phyloP scores from a whole-genome alignment of 208 protist genomes.

The Acanthamoeba culbertsoni region DNA sequence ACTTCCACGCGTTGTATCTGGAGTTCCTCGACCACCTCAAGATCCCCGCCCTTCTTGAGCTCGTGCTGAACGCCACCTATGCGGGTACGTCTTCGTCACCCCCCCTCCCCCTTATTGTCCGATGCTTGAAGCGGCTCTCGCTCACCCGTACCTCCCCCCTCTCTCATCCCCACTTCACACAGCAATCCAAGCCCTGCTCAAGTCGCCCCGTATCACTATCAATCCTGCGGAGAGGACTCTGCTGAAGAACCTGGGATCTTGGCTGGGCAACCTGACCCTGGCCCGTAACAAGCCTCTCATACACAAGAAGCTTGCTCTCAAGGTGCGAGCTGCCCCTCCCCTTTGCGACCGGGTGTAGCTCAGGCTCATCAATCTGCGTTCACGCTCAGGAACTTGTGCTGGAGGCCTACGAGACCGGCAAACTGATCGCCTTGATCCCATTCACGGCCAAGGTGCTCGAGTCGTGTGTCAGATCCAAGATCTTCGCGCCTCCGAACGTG shows the following conservation, averaged over 20 bases:
- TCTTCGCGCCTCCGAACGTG: constrained; percentile 97
- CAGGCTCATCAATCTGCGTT: neutral
- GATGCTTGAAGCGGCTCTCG: neutral
- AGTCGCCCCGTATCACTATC: constrained; percentile 92
- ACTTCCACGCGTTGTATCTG: constrained; percentile 90
- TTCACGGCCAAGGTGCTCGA: constrained; percentile 93
- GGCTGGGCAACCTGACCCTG: constrained; percentile 97
- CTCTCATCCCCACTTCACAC: neutral
- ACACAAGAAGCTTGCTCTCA: constrained; percentile 92
- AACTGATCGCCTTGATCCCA: constrained; percentile 94
- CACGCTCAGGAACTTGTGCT: constrained; percentile 88
- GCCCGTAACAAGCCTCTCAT: constrained; percentile 96
- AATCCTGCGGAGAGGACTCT: constrained; percentile 91
- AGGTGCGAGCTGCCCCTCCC: constrained; percentile 63
- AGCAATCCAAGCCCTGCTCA: constrained; percentile 90
- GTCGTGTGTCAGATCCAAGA: constrained; percentile 77
- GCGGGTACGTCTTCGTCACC: neutral
- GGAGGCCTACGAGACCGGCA: constrained; percentile 91
- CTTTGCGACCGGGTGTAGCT: neutral
- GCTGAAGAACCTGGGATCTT: constrained; percentile 97
- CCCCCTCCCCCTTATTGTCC: neutral
- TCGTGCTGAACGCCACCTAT: constrained; percentile 52
- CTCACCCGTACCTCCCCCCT: too few relatives aligned
- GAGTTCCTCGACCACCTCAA: constrained; percentile 77
- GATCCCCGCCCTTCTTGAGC: neutral